Evolutionary conservation across 2,329 filamentous ascomycete species (phyloP).

Genomic region (Arthrobotrys musiformis): DNA sequence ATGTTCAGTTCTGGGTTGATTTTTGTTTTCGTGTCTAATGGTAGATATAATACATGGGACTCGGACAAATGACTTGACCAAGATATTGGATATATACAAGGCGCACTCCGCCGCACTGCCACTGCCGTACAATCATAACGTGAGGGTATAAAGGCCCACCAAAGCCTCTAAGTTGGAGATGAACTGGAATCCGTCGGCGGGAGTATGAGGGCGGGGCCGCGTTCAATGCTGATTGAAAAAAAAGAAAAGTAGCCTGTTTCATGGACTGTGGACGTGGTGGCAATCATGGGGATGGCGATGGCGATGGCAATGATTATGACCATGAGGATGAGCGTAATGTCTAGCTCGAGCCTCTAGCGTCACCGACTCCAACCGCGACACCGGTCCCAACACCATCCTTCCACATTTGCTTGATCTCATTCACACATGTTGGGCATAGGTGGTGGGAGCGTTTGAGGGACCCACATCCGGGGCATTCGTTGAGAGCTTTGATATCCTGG

Average conservation of each 20-base stretch:
- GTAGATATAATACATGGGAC: background rate
- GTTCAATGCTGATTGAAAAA: background rate
- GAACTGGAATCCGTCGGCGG: background rate
- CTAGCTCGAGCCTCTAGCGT: background rate
- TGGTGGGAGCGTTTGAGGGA: constrained; percentile 87
- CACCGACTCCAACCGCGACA: no score
- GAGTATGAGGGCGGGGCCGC: background rate
- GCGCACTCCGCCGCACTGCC: background rate
- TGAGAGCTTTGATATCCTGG: constrained; percentile 87
- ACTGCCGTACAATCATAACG: background rate
- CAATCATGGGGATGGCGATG: no score
- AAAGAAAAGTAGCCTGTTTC: background rate
- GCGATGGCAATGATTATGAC: background rate
- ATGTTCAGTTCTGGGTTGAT: no score
- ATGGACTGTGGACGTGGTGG: background rate
- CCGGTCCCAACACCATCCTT: constrained; percentile 58
- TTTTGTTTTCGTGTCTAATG: background rate
- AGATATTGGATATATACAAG: constrained; percentile 4
- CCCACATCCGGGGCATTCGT: constrained; percentile 89
- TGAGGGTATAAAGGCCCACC: background rate
- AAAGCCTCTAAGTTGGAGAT: background rate
- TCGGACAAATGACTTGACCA: background rate
- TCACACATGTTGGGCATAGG: constrained; percentile 85
- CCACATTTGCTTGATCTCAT: constrained; percentile 68
- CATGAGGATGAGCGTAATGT: background rate